A percentile compares a stretch with the other conserved stretches of the same genome.
Conservation (phyloP, 306 rosid species). For the Dalbergia oliveri region DNA sequence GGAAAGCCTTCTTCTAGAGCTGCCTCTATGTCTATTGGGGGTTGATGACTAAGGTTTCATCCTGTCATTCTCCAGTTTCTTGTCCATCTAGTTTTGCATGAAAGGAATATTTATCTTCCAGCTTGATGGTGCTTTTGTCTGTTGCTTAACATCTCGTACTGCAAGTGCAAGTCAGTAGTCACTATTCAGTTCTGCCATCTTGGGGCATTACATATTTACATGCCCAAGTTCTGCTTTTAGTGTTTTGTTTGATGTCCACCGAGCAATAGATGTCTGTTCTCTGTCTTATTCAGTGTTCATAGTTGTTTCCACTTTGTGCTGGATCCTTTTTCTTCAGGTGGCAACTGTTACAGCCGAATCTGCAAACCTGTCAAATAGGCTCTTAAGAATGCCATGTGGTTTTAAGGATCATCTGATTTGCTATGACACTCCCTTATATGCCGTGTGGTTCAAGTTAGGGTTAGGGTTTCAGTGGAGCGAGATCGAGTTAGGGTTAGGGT, state of each 20-base stretch:
- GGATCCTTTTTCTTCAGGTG: constrained; percentile 51
- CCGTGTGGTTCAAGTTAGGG: too few species aligned
- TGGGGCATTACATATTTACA: constrained; percentile 37
- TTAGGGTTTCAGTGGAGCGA: too few species aligned
- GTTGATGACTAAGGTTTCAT: constrained; percentile 42
- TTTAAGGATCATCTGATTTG: neutral
- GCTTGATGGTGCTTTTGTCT: constrained; percentile 50
- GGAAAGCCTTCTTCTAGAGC: constrained; percentile 45
- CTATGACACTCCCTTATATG: neutral
- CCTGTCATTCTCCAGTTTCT: constrained; percentile 12
- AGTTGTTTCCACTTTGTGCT: constrained; percentile 44
- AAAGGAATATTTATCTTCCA: constrained; percentile 63
- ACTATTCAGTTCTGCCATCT: constrained; percentile 59
- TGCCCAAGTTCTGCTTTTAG: constrained; percentile 67
- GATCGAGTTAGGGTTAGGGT: too few species aligned
- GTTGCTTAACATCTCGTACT: constrained; percentile 52
- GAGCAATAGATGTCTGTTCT: constrained; percentile 40
- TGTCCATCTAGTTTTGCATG: constrained; percentile 56
- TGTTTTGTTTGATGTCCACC: constrained; percentile 38
- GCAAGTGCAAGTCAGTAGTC: constrained; percentile 64
- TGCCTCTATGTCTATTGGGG: constrained; percentile 26
- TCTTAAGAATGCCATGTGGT: neutral
- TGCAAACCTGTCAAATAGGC: neutral
- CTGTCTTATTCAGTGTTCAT: constrained; percentile 41
- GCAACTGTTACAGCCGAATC: constrained; percentile 25